A percentile compares a stretch with the other conserved stretches of the same genome.
Evolutionary conservation across 768 basidiomycete genomes (phyloP).

Genomic region (Scleroderma bovista): DNA sequence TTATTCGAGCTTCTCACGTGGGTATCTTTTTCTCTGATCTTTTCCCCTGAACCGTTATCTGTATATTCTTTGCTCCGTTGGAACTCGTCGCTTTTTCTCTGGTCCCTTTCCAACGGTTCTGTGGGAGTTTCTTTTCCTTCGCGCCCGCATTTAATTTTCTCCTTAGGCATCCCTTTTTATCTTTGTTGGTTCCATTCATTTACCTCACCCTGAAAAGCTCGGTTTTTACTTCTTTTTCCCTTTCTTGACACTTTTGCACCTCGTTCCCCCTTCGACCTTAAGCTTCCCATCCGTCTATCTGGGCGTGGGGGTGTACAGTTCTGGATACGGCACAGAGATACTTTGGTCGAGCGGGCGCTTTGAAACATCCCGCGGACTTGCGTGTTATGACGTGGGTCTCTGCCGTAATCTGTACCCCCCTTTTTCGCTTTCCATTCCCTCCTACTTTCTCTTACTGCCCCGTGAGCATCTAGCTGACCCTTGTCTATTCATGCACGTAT

Average conservation of each 20-base stretch:
- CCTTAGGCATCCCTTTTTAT: not conserved
- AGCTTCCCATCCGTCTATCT: not conserved
- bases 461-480: no score
- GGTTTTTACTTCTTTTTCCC: not conserved
- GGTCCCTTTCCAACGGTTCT: not conserved
- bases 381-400: not conserved
- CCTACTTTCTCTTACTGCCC: not conserved
- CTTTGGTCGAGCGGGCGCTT: not conserved
- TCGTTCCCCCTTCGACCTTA: not conserved
- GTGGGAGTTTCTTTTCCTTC: not conserved
- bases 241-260: not conserved
- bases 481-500: not conserved
- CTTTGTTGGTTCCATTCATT: not conserved
- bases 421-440: not conserved
- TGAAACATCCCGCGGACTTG: not conserved
- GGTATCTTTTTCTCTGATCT: conserved; percentile 31
- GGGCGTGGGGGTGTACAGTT: not conserved
- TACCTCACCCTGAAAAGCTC: conserved; percentile 2
- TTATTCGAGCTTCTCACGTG: conserved; percentile 70
- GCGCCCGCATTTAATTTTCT: not conserved
- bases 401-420: not conserved
- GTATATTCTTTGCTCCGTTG: not conserved
- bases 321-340: not conserved
- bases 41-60: not conserved
- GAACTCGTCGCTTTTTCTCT: not conserved